Evolutionary conservation across 116 monocot genomes (phyloP).

Genomic region (Papilionanthe hybrid): DNA sequence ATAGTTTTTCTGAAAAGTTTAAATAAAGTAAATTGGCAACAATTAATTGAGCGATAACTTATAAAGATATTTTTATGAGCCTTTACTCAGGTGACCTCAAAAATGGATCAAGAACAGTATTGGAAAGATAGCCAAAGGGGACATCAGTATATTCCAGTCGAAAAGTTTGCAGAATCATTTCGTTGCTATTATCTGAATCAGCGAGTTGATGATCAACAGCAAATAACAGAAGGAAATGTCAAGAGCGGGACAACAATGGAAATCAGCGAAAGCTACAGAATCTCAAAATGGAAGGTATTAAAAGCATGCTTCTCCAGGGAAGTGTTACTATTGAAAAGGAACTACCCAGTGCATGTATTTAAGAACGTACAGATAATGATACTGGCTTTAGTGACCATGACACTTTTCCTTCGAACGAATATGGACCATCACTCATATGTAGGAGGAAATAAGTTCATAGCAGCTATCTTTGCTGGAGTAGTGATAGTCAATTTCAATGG

Average conservation of each 20-base stretch:
- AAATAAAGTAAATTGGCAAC: neutral
- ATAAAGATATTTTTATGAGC: neutral
- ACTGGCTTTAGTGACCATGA: slow-evolving; percentile 45
- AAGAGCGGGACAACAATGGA: neutral
- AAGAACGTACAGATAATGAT: slow-evolving; percentile 50
- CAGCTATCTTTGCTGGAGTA: slow-evolving; percentile 38
- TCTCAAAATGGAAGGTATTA: slow-evolving; percentile 30
- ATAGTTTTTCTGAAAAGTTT: neutral
- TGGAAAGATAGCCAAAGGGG: slow-evolving; percentile 7
- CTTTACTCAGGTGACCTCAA: slow-evolving; percentile 7
- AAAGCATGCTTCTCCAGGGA: slow-evolving; percentile 57
- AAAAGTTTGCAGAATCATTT: slow-evolving; percentile 9
- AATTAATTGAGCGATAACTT: neutral
- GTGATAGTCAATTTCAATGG: slow-evolving; percentile 69
- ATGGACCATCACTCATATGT: slow-evolving; percentile 36
- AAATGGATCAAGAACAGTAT: slow-evolving; percentile 14
- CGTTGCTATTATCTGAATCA: neutral
- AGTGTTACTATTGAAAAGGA: slow-evolving; percentile 47
- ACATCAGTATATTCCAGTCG: neutral
- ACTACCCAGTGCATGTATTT: slow-evolving; percentile 56
- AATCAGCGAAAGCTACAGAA: slow-evolving; percentile 4
- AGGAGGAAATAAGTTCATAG: slow-evolving; percentile 46
- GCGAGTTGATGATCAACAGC: neutral
- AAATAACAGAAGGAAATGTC: neutral
- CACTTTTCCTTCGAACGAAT: slow-evolving; percentile 42